Evolutionary conservation across 371 early-diverging fungal genomes (phyloP), one percentile per base, ranked within the genome.

Genomic region (Umbelopsis sp.): DNA sequence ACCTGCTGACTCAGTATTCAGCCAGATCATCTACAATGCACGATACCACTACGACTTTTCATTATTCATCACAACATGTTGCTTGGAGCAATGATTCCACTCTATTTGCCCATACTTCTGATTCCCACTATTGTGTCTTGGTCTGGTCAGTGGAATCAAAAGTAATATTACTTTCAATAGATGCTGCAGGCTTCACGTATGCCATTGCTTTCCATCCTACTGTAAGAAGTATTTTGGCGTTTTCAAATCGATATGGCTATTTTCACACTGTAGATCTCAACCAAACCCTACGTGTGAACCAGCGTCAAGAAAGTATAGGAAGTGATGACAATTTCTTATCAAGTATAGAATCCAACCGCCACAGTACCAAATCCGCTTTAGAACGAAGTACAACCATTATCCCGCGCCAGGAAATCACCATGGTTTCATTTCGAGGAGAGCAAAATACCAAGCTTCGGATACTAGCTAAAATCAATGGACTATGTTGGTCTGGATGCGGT

Each of bases 361-460:
- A 41, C 41, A 10, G 41, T 48, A 65, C n/a, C 7, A 57, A 57
- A 37, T 57, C 35, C 1, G 35, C n/a, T 4, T 10, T 18, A 12
- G 37, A 57, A 35, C 29, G 35, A 12, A 57, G 57, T n/a, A 57
- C 22, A 18, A 35, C 57, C 11, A 29, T 57, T 4, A 29, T 57
- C 35, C 57, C 75, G 11, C 67, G 75, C 10, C 88, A 88, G 32
- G 88, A 88, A 65, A 82, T 88, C 20, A 76, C 86, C 46, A 83
- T 88, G 86, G 71, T 85, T 3, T 82, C 88, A 4, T 88, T 86
- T 67, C 76, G 86, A 18, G 88, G 88, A 5, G 85, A 88, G 67
- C 71, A 71, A 24, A 76, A 86, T 45, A 70, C 68, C 46, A 71
- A 77, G 8, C 64, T 88, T 9, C 76, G 88, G 2, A 88, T 88